Evolutionary conservation across 352 stramenopile genomes (phyloP).

Genomic region (Phytophthora pseudosyringae): DNA sequence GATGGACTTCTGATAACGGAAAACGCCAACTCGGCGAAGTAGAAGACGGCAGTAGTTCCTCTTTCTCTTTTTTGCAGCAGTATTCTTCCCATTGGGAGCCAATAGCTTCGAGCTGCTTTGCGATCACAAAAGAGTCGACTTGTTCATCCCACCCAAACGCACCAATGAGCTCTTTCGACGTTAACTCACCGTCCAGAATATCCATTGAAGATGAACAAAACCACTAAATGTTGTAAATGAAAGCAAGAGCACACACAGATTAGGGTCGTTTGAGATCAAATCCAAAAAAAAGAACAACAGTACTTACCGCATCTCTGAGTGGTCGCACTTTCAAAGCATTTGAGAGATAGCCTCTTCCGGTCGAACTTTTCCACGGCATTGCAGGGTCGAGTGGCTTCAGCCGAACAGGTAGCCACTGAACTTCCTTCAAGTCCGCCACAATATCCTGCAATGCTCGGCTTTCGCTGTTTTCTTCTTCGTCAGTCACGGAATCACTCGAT

Average conservation of each 20-base stretch:
- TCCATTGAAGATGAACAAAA: slow-evolving; percentile 60
- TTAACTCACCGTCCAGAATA: slow-evolving; percentile 63
- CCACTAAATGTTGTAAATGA: slow-evolving; percentile 46
- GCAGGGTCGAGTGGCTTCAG: slow-evolving; percentile 34
- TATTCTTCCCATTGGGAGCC: slow-evolving; percentile 41
- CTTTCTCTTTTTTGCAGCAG: slow-evolving; percentile 14
- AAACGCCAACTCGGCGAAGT: slow-evolving; percentile 32
- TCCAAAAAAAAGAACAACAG: slow-evolving; percentile 8
- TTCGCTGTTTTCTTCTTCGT: slow-evolving; percentile 16
- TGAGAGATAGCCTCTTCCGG: slow-evolving; percentile 34
- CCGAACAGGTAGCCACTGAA: slow-evolving; percentile 54
- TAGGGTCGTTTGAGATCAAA: slow-evolving; percentile 11
- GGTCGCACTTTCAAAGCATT: slow-evolving; percentile 49
- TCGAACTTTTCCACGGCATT: slow-evolving; percentile 67
- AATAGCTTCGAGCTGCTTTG: slow-evolving; percentile 61
- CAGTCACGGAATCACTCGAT: slow-evolving; percentile 13
- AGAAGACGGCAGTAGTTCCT: neutral
- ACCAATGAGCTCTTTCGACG: slow-evolving; percentile 54
- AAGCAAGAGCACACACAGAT: slow-evolving; percentile 9
- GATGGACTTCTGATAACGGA: slow-evolving; percentile 52
- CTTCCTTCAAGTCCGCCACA: slow-evolving; percentile 38
- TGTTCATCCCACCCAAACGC: slow-evolving; percentile 65
- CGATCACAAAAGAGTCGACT: slow-evolving; percentile 51
- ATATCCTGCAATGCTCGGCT: slow-evolving; percentile 34
- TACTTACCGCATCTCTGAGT: slow-evolving; percentile 64